A percentile compares a stretch with the other conserved stretches of the same genome.
Conservation (phyloP, 768 basidiomycete species). For the Mycena alexandri region DNA sequence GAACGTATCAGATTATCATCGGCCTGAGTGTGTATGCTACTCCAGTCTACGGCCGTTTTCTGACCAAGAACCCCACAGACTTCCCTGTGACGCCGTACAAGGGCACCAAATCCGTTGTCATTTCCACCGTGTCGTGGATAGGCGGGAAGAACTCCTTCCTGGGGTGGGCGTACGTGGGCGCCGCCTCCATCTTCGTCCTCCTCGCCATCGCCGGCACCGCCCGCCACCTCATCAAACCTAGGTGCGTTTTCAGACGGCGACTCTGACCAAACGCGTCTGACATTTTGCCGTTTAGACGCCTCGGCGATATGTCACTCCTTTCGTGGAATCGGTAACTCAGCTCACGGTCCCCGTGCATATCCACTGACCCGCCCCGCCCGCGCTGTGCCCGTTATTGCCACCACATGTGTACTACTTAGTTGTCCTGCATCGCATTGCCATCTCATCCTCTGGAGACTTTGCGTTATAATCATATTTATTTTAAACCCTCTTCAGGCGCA, state of each 20-base stretch:
- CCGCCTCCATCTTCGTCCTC: constrained; percentile 87
- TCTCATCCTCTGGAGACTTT: constrained; percentile 11
- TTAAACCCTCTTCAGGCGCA: constrained; percentile 34
- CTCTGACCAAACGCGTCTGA: constrained; percentile 28
- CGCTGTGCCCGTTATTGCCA: constrained; percentile 28
- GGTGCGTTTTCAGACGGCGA: constrained; percentile 58
- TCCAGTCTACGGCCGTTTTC: constrained; percentile 19
- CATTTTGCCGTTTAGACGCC: constrained; percentile 61
- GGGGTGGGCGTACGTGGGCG: constrained; percentile 97
- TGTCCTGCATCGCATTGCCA: constrained; percentile 14
- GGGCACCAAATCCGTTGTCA: constrained; percentile 96
- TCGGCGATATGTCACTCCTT: constrained; percentile 88
- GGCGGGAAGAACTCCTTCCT: constrained; percentile 99
- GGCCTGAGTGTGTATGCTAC: constrained; percentile 77
- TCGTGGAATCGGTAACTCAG: constrained; percentile 81
- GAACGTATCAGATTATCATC: constrained; percentile 80
- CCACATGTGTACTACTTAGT: constrained; percentile 34
- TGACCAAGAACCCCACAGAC: constrained; percentile 63
- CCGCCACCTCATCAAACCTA: constrained; percentile 92
- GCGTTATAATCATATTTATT: constrained; percentile 37
- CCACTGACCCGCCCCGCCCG: constrained; percentile 4
- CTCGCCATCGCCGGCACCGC: constrained; percentile 91
- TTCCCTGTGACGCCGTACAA: constrained; percentile 92
- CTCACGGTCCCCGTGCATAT: not conserved
- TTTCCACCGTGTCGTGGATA: constrained; percentile 98